A percentile compares a stretch with the other conserved stretches of the same genome.
phyloP scores from a whole-genome alignment of 495 filamentous ascomycete genomes.

The Cairneyella variabilis region DNA sequence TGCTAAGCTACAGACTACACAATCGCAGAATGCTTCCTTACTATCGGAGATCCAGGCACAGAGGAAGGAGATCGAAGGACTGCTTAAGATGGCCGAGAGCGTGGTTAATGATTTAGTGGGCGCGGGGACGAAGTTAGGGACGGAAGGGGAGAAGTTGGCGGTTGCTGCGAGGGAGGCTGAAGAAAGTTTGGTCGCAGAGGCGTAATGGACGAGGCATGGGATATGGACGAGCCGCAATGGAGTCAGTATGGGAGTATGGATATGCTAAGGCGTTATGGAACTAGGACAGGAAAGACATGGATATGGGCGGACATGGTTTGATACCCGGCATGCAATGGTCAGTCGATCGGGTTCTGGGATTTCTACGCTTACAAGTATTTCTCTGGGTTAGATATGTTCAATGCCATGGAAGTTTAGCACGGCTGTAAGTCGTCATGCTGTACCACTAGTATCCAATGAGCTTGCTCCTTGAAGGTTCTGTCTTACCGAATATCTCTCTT shows the following conservation, averaged over 20 bases:
- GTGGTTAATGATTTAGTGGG: slow-evolving; percentile 67
- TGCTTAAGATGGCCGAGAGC: slow-evolving; percentile 61
- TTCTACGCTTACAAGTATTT: no score
- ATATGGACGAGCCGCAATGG: neutral
- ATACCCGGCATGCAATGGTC: no score
- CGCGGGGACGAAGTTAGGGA: slow-evolving; percentile 26
- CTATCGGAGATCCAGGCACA: slow-evolving; percentile 61
- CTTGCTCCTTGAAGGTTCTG: no score
- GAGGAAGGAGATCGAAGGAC: slow-evolving; percentile 65
- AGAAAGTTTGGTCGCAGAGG: slow-evolving; percentile 21
- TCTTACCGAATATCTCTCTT: no score
- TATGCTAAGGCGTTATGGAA: no score
- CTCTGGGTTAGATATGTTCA: no score
- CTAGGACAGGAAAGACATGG: no score
- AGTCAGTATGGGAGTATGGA: neutral
- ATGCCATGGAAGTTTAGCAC: no score
- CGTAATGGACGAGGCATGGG: neutral
- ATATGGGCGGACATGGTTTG: no score
- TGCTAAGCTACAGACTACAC: slow-evolving; percentile 53
- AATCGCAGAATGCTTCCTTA: slow-evolving; percentile 61
- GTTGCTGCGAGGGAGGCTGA: slow-evolving; percentile 45
- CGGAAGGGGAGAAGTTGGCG: slow-evolving; percentile 41
- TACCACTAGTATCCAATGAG: no score
- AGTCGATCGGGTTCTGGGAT: no score
- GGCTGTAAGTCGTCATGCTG: no score